These are phyloP conservation scores for Tolypocladium ophioglossoides DNA, from an alignment of 2,329 filamentous ascomycete genomes.

Conservation along the genomic window DNA sequence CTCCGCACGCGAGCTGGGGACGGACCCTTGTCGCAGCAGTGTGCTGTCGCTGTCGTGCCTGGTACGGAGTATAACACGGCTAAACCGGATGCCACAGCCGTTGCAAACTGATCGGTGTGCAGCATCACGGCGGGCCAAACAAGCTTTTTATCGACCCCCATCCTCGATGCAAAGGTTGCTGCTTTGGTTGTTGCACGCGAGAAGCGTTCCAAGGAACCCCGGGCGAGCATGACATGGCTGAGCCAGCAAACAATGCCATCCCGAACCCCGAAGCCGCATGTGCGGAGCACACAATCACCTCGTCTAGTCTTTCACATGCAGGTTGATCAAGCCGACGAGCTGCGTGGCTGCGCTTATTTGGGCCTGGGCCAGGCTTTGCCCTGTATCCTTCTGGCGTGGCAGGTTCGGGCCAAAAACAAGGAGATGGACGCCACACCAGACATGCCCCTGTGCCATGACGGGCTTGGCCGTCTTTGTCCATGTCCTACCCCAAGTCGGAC, in stretches of 20 bases:
- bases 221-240: neutral
- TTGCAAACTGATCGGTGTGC: too few species aligned
- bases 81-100: neutral
- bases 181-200: neutral
- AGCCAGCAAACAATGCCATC: neutral
- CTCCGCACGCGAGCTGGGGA: neutral
- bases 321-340: neutral
- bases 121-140: neutral
- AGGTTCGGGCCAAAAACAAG: neutral
- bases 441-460: neutral
- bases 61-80: neutral
- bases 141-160: neutral
- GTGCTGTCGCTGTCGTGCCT: too few species aligned
- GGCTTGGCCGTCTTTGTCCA: neutral
- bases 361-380: neutral
- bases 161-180: neutral
- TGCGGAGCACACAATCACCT: neutral
- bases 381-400: neutral
- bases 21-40: neutral
- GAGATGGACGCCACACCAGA: neutral
- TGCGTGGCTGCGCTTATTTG: neutral
- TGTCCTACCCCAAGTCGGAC: neutral
- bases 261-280: too few species aligned
- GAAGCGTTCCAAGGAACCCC: neutral
- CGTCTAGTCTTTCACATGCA: neutral